phyloP scores from a whole-genome alignment of 164 flowering plant genomes.

The Cinnamomum micranthum region DNA sequence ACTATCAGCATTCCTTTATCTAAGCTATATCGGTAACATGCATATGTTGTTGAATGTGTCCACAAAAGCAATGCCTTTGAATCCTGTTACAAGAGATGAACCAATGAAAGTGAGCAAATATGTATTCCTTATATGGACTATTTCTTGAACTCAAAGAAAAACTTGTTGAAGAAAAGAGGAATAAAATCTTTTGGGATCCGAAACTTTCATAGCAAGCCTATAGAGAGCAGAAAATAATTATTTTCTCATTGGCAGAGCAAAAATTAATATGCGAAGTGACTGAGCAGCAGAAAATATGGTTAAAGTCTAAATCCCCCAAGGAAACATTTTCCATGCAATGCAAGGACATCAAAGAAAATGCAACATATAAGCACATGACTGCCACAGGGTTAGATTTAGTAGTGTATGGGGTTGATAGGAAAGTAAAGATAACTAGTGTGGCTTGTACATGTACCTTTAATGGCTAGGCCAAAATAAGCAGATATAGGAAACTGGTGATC shows the following conservation, averaged over 20 bases:
- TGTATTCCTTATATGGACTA: neutral
- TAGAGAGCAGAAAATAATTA: neutral
- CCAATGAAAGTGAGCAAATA: neutral
- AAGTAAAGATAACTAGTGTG: neutral
- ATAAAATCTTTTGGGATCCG: neutral
- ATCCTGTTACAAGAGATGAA: neutral
- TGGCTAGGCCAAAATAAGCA: neutral
- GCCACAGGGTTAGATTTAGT: neutral
- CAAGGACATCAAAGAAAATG: neutral
- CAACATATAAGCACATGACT: no score
- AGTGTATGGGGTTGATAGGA: neutral
- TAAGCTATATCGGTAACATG: neutral
- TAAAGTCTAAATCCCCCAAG: neutral
- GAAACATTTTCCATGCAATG: neutral
- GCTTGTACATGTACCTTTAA: neutral
- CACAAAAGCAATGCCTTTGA: neutral
- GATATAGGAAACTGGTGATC: neutral
- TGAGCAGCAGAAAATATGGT: neutral
- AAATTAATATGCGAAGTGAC: neutral
- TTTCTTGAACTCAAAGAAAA: neutral
- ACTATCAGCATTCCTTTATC: neutral
- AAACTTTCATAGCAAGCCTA: neutral
- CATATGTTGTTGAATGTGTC: neutral
- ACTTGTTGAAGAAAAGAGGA: neutral
- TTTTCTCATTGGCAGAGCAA: neutral